Conservation (phyloP, 2,329 filamentous ascomycete genomes). For the Colletotrichum higginsianum region DNA sequence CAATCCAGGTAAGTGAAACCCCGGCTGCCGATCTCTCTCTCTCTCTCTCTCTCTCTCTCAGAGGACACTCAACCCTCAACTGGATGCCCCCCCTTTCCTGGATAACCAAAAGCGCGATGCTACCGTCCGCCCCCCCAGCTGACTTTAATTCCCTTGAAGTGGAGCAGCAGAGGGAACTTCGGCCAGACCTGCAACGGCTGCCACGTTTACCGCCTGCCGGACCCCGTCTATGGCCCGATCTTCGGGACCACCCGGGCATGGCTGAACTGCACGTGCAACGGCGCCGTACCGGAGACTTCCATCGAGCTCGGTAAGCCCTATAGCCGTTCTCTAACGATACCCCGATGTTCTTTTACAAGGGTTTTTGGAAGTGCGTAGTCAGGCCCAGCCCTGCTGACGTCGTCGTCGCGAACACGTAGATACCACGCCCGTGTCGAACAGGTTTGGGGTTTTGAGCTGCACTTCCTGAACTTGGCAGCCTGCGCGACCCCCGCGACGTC, state of each 20-base stretch:
- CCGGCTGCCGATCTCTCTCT: neutral
- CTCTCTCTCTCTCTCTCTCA: too few species aligned
- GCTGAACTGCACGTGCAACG: conserved; percentile 37
- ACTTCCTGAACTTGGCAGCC: neutral
- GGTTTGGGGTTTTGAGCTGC: conserved; percentile 14
- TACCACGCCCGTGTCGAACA: conserved; percentile 4
- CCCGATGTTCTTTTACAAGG: too few species aligned
- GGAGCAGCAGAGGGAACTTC: conserved; percentile 36
- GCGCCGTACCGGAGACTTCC: conserved; percentile 6
- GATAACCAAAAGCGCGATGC: conserved; percentile 33
- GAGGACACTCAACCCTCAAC: neutral
- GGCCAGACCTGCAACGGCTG: conserved; percentile 47
- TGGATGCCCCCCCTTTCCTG: too few species aligned
- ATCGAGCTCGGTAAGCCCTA: conserved; percentile 30
- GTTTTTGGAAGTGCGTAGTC: neutral
- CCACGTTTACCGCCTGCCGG: conserved; percentile 38
- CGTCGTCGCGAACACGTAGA: neutral
- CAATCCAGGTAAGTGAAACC: conserved; percentile 21
- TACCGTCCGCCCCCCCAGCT: neutral
- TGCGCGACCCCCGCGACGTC: neutral
- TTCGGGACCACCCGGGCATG: conserved; percentile 29
- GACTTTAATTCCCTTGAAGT: conserved; percentile 8
- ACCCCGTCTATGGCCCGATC: conserved; percentile 28
- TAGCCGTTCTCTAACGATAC: neutral
- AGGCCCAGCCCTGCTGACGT: neutral